Percentiles rank a stretch among this genome's conserved stretches.
phyloP scores from a whole-genome alignment of 202 grass and related monocot species.

The Zizania palustris region DNA sequence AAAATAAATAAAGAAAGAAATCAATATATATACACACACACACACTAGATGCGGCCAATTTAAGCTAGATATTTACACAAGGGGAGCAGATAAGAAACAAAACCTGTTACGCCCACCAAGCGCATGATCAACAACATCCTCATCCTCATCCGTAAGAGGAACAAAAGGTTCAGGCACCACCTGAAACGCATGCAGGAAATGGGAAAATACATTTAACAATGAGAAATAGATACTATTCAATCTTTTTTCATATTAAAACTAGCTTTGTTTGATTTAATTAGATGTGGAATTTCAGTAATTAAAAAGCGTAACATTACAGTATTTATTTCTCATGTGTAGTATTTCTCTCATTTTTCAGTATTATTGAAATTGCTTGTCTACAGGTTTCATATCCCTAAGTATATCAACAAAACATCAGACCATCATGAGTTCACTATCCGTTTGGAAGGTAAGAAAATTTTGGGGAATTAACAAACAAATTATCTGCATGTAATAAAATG shows the following conservation, averaged over 20 bases:
- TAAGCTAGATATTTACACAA: not conserved
- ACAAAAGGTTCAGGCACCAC: conserved; percentile 61
- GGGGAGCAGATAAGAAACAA: conserved; percentile 27
- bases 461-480: conserved; percentile 5
- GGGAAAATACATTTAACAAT: conserved; percentile 34
- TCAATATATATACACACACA: conserved; percentile 22
- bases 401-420: conserved; percentile 1
- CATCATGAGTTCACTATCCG: not conserved
- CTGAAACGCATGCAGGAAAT: conserved; percentile 42
- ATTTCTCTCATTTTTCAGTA: not conserved
- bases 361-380: conserved; percentile 2
- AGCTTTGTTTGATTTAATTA: conserved; percentile 9
- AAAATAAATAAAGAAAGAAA: conserved; percentile 30
- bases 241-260: not conserved
- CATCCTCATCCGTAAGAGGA: conserved; percentile 84
- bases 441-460: not conserved
- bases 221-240: conserved; percentile 19
- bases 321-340: not conserved
- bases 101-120: conserved; percentile 78
- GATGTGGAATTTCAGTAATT: conserved; percentile 21
- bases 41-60: not conserved
- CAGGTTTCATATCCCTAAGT: not conserved
- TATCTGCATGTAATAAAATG: not conserved
- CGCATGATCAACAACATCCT: conserved; percentile 52
- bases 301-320: not conserved